Evolutionary conservation across 2,329 filamentous ascomycete species (phyloP), one percentile per base, ranked within the genome.

Genomic region (Penicillium sumatraense): DNA sequence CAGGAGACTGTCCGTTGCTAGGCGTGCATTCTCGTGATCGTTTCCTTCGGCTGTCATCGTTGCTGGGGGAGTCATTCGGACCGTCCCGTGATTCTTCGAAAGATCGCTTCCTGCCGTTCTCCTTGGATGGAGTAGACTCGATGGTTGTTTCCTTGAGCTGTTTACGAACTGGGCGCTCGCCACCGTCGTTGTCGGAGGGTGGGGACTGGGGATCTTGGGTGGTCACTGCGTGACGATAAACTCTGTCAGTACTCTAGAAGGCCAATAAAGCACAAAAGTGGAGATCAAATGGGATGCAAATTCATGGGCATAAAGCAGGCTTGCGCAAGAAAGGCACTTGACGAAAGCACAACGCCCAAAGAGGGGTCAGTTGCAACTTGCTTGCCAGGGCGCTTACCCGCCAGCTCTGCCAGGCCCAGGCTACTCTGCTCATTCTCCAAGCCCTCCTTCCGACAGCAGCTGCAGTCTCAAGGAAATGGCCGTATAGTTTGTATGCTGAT

Each of bases 61-160:
- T 68, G 16, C 69, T 64, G 33, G 67, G 67, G 13, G 56, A 57
- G 11, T 64, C 65, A 46, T 68, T 66, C 14, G 59, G 54, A 42
- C 70, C 58, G 20, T 69, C 69, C 49, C 61, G 58, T 21, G 65
- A 61, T 36, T 72, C 68, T 47, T 74, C 68, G 21, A 70, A 70
- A 1, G 72, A 75, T 27, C 75, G 68, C 61, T 75, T 76, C 27
- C 70, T 65, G 45, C 62, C 65, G 31, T 51, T 52, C n/a, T 56
- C 56, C 59, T 67, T 42, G 54, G 56, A 45, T 60, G 64, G 62
- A 6, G 57, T 60, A 16, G 77, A 73, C 35, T 80, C 80, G 53
- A 87, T 85, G n/a, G 81, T 79, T 3, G 85, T 85, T 64, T 86
- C 81, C 70, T 85, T 82, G 51, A 88, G 73, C 71, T 86, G 83